Conservation (phyloP, 2,329 filamentous ascomycete species). For the Sclerotinia minor region DNA sequence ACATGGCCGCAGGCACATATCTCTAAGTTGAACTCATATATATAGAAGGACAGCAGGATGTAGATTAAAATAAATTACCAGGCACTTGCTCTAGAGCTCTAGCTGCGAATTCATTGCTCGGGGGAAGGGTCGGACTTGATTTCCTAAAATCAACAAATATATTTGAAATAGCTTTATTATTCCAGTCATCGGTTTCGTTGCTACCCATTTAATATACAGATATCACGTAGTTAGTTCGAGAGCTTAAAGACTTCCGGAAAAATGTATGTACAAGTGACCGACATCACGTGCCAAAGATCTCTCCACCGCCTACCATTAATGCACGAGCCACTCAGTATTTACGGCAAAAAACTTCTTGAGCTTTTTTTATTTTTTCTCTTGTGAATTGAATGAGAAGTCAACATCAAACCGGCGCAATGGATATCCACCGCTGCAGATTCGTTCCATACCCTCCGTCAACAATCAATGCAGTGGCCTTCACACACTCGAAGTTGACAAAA, state of each 20-base stretch:
- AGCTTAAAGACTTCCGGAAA: no score
- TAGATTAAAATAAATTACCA: neutral
- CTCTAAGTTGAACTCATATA: no score
- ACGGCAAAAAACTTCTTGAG: conserved; percentile 21
- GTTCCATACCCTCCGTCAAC: conserved; percentile 87
- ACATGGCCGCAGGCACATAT: no score
- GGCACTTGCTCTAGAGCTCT: no score
- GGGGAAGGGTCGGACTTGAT: no score
- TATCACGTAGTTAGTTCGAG: no score
- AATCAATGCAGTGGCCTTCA: conserved; percentile 94
- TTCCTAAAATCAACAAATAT: no score
- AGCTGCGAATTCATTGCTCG: no score
- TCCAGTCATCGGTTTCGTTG: no score
- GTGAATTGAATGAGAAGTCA: neutral
- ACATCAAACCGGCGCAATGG: conserved; percentile 58
- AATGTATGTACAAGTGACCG: no score
- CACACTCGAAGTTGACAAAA: conserved; percentile 62
- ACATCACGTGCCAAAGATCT: neutral
- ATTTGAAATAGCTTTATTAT: no score
- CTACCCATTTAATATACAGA: no score
- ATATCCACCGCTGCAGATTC: conserved; percentile 96
- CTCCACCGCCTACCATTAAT: conserved; percentile 6
- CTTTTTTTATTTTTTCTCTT: conserved; percentile 23
- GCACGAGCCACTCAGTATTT: conserved; percentile 11
- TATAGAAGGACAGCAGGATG: neutral